phyloP scores from a whole-genome alignment of 305 asterid genomes.

The Withania somnifera region DNA sequence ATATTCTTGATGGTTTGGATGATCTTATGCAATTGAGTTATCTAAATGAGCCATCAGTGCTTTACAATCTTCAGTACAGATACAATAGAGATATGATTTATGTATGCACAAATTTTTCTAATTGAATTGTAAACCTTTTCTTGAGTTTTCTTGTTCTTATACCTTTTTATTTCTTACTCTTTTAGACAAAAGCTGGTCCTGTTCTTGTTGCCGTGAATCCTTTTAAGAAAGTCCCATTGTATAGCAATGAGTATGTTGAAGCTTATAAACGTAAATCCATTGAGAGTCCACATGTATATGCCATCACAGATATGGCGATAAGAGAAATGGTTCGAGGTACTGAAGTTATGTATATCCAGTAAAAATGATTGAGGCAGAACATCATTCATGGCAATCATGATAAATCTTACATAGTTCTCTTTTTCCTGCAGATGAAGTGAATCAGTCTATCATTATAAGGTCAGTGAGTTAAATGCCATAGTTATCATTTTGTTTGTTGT shows the following conservation, averaged over 20 bases:
- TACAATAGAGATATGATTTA: conserved; percentile 73
- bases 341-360: conserved; percentile 4
- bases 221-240: conserved; percentile 73
- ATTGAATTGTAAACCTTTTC: neutral
- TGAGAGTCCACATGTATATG: conserved; percentile 86
- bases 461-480: conserved; percentile 19
- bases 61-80: conserved; percentile 88
- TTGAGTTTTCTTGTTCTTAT: conserved; percentile 12
- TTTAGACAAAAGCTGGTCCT: conserved; percentile 97
- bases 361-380: neutral
- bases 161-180: conserved; percentile 14
- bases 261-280: conserved; percentile 70
- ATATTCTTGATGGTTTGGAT: conserved; percentile 93
- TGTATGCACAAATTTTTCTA: conserved; percentile 37
- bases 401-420: neutral
- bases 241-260: conserved; percentile 66
- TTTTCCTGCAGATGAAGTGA: conserved; percentile 83
- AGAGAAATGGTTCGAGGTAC: conserved; percentile 96
- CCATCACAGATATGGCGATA: conserved; percentile 92
- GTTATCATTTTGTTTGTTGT: neutral
- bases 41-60: conserved; percentile 87
- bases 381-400: neutral
- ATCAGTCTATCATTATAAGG: conserved; percentile 96
- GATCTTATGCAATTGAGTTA: conserved; percentile 97
- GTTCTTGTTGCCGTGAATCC: conserved; percentile 94